Percentiles rank a stretch among this genome's conserved stretches.
Evolutionary conservation across 352 stramenopile genomes (phyloP).

Genomic region (Pythium myriotylum): DNA sequence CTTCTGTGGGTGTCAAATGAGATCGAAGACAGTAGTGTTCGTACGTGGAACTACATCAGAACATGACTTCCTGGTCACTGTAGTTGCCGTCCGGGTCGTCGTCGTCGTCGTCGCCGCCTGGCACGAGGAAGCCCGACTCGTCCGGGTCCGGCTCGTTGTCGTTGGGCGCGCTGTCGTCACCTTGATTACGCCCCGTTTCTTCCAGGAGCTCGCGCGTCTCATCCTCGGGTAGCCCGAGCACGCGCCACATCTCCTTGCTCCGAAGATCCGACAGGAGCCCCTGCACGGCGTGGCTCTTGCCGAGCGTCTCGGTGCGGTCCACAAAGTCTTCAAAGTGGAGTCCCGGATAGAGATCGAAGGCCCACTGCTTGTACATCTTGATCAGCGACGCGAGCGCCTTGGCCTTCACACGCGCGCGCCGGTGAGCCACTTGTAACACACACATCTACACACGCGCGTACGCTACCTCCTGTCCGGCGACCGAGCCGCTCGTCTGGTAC

Average conservation of each 20-base stretch:
- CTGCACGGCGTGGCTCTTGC: constrained; percentile 60
- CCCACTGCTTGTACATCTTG: constrained; percentile 87
- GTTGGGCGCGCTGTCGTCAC: constrained; percentile 10
- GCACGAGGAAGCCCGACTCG: constrained; percentile 26
- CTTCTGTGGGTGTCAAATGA: too few species aligned
- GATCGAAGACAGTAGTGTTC: too few species aligned
- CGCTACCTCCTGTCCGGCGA: constrained; percentile 66
- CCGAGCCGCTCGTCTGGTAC: constrained; percentile 57
- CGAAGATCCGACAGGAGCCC: constrained; percentile 60
- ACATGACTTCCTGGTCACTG: constrained; percentile 26
- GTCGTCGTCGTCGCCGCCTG: constrained; percentile 19
- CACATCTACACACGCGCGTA: too few species aligned
- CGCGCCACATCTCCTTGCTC: constrained; percentile 55
- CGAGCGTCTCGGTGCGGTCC: constrained; percentile 58
- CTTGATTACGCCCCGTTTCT: neutral
- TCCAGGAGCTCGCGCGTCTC: constrained; percentile 8
- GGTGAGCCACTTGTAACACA: too few species aligned
- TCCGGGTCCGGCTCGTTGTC: constrained; percentile 28
- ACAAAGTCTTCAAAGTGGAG: constrained; percentile 87
- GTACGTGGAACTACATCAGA: too few species aligned
- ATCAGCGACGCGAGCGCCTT: constrained; percentile 68
- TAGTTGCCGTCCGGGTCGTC: constrained; percentile 20
- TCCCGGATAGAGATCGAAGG: constrained; percentile 78
- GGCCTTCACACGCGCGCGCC: constrained; percentile 33
- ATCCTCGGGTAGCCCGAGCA: constrained; percentile 25